Evolutionary conservation across 192 early-diverging fungal species (phyloP), one percentile per base, ranked within the genome.

Genomic region (Dimargaris cristalligena): DNA sequence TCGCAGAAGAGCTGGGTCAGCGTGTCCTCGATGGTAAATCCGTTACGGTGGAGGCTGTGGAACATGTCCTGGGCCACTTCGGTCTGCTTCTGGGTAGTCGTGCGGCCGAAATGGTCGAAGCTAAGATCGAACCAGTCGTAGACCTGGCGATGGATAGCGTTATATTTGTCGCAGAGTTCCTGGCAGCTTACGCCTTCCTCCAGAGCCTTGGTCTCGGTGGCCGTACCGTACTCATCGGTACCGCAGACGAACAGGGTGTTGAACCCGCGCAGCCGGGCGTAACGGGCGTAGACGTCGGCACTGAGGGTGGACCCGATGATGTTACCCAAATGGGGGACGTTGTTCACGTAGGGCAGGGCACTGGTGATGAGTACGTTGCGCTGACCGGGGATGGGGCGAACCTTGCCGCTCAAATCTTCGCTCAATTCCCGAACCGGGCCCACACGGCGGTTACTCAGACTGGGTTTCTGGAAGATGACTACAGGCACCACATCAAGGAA

Each of bases 171-270:
- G 72, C 96, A 97, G 29, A 99, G 82, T 56, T 81, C 87, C 67
- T 89, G 84, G 73, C 90, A 94, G 16, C 87, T 74, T 14, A 92
- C 71, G 3, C 85, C 85, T 64, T 99, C 96, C 52, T 92, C 83
- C 14, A 97, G 65, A 2, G 96, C 96, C 71, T 97, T 97, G 10
- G 93, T 97, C 74, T 99, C 96, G 13, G 96, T 99, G 3, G 96
- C 90, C 20, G 96, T 99, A 34, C 96, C 96, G 71, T 97, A 97
- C 74, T 99, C 96, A 72, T 99, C 96, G 2, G 96, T 97, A 62
- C 96, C 96, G 74, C 90, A 89, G 60, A 99, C 81, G 63, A 82
- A 94, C 20, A 96, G 67, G 3, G 88, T 88, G 69, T 99, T 99
- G 69, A 86, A 79, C 25, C 83, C 87, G 50, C 94, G 87, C 31